Evolutionary conservation across 345 rosid genomes (phyloP).

Genomic region (Eucalyptus erythrocorys): DNA sequence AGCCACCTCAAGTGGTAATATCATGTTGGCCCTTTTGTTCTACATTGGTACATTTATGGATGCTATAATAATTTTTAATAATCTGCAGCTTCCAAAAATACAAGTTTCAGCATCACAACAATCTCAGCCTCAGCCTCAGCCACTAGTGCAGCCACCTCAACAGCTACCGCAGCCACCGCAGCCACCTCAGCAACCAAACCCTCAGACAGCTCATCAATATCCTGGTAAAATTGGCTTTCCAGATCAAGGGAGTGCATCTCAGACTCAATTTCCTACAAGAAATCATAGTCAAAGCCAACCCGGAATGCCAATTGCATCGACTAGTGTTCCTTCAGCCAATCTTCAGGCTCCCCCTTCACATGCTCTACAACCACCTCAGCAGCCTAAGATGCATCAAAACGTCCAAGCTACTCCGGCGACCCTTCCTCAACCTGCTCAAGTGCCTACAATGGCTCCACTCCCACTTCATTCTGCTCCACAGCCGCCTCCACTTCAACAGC

Average conservation of each 20-base stretch:
- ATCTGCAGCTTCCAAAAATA: constrained; percentile 56
- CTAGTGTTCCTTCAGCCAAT: constrained; percentile 32
- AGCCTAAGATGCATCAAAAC: constrained; percentile 53
- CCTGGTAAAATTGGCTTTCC: constrained; percentile 35
- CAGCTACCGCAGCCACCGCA: constrained; percentile 26
- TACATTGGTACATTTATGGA: not conserved
- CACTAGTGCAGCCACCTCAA: constrained; percentile 32
- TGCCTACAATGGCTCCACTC: constrained; percentile 27
- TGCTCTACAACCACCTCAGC: constrained; percentile 40
- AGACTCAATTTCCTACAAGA: constrained; percentile 34
- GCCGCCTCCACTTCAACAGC: constrained; percentile 41
- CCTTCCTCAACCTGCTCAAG: constrained; percentile 51
- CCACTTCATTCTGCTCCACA: constrained; percentile 57
- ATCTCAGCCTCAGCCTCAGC: constrained; percentile 61
- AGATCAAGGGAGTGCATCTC: constrained; percentile 41
- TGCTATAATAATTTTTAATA: not conserved
- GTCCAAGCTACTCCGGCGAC: constrained; percentile 30
- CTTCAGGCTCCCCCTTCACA: constrained; percentile 56
- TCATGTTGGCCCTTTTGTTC: not conserved
- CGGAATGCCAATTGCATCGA: constrained; percentile 28
- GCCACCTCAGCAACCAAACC: constrained; percentile 29
- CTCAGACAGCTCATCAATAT: constrained; percentile 30
- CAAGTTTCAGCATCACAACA: constrained; percentile 39
- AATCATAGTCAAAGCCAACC: constrained; percentile 51
- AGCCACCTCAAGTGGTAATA: constrained; percentile 80